Percentiles rank a stretch among this genome's conserved stretches.
Evolutionary conservation across 2,329 filamentous ascomycete genomes (phyloP).

Genomic region (Fusarium brachygibbosum): DNA sequence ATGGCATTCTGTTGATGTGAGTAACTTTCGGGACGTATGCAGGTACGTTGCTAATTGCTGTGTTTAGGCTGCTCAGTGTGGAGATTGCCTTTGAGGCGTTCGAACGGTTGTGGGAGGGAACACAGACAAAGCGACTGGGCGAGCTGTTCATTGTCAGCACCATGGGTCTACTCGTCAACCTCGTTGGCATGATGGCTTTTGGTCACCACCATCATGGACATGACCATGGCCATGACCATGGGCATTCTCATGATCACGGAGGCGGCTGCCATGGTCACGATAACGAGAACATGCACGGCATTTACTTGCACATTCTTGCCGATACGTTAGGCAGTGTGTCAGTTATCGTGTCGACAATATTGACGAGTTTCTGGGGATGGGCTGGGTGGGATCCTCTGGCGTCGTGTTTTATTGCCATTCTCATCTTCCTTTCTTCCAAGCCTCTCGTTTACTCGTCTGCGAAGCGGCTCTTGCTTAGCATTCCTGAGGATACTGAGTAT

Average conservation of each 20-base stretch:
- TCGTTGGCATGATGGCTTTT: slow-evolving; percentile 92
- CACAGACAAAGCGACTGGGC: slow-evolving; percentile 83
- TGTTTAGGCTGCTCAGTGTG: slow-evolving; percentile 83
- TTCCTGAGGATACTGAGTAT: slow-evolving; percentile 90
- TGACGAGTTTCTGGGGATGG: slow-evolving; percentile 92
- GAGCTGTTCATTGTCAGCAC: slow-evolving; percentile 92
- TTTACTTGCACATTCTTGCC: slow-evolving; percentile 94
- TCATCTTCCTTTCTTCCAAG: slow-evolving; percentile 93
- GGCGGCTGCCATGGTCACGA: slow-evolving; percentile 69
- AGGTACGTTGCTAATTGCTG: slow-evolving; percentile 27
- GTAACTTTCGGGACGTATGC: slow-evolving; percentile 47
- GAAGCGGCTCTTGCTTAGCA: slow-evolving; percentile 83
- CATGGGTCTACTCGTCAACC: slow-evolving; percentile 87
- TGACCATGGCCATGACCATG: slow-evolving; percentile 48
- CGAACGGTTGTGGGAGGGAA: slow-evolving; percentile 86
- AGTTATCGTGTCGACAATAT: slow-evolving; percentile 89
- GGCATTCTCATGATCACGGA: slow-evolving; percentile 55
- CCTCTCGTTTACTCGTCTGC: slow-evolving; percentile 90
- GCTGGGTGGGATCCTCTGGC: slow-evolving; percentile 94
- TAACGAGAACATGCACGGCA: slow-evolving; percentile 98
- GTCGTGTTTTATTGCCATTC: slow-evolving; percentile 90
- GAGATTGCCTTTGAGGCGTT: slow-evolving; percentile 97
- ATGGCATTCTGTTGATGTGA: slow-evolving; percentile 93
- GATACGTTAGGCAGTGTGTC: slow-evolving; percentile 95
- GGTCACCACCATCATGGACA: slow-evolving; percentile 70